These are phyloP conservation scores for Neurospora sp. DNA, from an alignment of 2,329 filamentous ascomycete species.

Conservation along the genomic window DNA sequence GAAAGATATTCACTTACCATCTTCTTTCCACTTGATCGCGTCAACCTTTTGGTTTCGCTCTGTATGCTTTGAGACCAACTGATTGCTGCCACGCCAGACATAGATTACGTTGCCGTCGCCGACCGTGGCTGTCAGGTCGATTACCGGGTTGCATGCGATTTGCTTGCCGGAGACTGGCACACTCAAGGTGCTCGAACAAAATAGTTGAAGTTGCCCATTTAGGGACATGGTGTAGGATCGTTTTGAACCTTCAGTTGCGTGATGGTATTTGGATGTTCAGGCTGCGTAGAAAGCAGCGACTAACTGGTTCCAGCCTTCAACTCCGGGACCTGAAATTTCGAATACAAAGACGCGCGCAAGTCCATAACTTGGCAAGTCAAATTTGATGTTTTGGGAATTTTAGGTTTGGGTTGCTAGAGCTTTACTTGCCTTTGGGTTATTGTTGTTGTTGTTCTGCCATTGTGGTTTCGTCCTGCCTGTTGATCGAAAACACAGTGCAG, in stretches of 20 bases:
- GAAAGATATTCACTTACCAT: conserved; percentile 44
- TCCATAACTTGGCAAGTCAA: not conserved
- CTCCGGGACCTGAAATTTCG: not conserved
- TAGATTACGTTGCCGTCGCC: conserved; percentile 54
- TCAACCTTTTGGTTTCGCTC: conserved; percentile 33
- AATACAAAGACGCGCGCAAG: not conserved
- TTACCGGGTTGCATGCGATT: conserved; percentile 69
- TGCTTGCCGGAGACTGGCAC: conserved; percentile 45
- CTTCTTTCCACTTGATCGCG: conserved; percentile 55
- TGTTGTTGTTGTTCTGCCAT: not conserved
- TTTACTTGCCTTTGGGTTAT: not conserved
- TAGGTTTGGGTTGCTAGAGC: not conserved
- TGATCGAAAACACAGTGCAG: not conserved
- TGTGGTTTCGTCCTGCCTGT: not conserved
- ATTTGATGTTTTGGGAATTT: not conserved
- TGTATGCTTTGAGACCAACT: conserved; percentile 45
- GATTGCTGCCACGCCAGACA: conserved; percentile 70
- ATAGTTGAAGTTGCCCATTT: conserved; percentile 30
- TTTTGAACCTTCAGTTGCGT: not conserved
- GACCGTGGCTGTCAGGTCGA: conserved; percentile 73
- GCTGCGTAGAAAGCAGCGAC: not conserved
- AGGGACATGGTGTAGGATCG: conserved; percentile 10
- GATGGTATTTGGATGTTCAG: not conserved
- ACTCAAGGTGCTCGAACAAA: conserved; percentile 49
- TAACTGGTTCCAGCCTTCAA: not conserved